Evolutionary conservation across 164 flowering plant species (phyloP).

Genomic region (Amborella trichopoda): DNA sequence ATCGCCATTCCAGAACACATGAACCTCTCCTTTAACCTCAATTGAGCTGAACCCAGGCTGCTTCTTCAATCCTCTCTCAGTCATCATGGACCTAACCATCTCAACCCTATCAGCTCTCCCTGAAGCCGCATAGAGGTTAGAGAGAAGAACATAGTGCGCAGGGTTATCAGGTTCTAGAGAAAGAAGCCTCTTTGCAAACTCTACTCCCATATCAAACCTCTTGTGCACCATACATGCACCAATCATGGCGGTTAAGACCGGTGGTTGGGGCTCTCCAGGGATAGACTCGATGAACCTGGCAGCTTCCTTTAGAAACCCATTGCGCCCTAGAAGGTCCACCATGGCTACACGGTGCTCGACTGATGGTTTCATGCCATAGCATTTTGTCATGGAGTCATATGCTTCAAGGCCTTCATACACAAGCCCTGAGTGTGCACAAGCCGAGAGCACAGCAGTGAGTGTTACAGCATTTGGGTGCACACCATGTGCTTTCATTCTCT

Average conservation of each 20-base stretch:
- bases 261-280: conserved; percentile 27
- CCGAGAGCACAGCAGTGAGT: conserved; percentile 51
- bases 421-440: conserved; percentile 69
- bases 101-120: conserved; percentile 65
- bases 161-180: conserved; percentile 51
- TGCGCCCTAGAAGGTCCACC: conserved; percentile 75
- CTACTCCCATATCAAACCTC: conserved; percentile 40
- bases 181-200: conserved; percentile 48
- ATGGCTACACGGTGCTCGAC: conserved; percentile 66
- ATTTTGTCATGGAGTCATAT: conserved; percentile 27
- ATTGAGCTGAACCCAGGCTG: conserved; percentile 62
- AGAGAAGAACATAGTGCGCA: conserved; percentile 61
- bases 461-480: conserved; percentile 50
- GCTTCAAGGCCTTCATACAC: conserved; percentile 35
- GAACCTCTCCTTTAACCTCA: conserved; percentile 33
- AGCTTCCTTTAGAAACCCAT: conserved; percentile 55
- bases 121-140: conserved; percentile 60
- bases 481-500: conserved; percentile 30
- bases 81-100: conserved; percentile 45
- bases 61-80: conserved; percentile 38
- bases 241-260: conserved; percentile 73
- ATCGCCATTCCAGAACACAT: conserved; percentile 60
- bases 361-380: conserved; percentile 34
- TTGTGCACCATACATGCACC: conserved; percentile 82
- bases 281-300: conserved; percentile 23